These are phyloP conservation scores for Cryptococcus floricola DNA, from an alignment of 1,284 basidiomycete genomes.

Conservation along the genomic window DNA sequence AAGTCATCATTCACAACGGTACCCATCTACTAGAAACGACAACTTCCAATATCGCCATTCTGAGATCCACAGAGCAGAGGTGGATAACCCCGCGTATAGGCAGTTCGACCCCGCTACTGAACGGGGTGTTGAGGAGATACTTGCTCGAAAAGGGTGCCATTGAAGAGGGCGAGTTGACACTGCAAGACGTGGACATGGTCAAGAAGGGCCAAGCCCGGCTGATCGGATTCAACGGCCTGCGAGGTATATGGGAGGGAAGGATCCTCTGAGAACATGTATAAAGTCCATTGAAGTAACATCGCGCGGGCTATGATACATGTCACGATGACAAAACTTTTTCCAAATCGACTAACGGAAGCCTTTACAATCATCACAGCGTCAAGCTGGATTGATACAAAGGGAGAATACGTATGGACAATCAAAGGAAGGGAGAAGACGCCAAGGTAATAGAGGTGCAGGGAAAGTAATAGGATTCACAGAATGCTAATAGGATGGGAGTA, in stretches of 20 bases:
- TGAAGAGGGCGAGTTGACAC: conserved; percentile 22
- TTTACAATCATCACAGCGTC: not conserved
- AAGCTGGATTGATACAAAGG: not conserved
- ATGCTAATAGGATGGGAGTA: not conserved
- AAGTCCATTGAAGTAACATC: no score
- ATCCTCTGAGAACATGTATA: not conserved
- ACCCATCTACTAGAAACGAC: conserved; percentile 36
- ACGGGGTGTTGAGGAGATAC: conserved; percentile 35
- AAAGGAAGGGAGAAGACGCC: not conserved
- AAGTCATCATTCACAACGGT: conserved; percentile 33
- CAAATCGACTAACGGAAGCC: no score
- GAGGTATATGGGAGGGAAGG: conserved; percentile 9
- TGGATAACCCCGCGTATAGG: conserved; percentile 38
- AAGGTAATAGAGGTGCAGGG: not conserved
- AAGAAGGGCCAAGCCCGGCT: conserved; percentile 22
- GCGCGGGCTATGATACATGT: no score
- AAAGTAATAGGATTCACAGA: no score
- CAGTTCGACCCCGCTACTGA: conserved; percentile 21
- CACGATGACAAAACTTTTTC: no score
- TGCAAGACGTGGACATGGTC: conserved; percentile 24
- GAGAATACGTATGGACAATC: not conserved
- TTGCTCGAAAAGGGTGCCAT: conserved; percentile 29
- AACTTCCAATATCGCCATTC: conserved; percentile 43
- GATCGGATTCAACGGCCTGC: conserved; percentile 43
- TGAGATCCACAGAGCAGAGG: conserved; percentile 7